Base-by-base conservation (phyloP, 257 asterid genomes). In the Ligustrum vulgare region DNA sequence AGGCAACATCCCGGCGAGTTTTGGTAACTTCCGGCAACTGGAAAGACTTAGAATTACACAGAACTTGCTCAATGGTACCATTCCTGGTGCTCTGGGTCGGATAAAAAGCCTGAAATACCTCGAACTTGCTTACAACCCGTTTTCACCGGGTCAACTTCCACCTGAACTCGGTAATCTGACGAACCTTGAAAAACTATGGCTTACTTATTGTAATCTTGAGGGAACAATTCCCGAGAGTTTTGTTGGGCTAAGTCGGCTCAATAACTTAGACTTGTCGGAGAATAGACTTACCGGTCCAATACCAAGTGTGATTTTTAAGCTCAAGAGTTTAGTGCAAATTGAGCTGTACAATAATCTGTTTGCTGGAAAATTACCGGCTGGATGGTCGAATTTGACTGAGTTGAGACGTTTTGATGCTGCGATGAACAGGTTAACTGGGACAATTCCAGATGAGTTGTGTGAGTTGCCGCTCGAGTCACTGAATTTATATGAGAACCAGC, bases 401-500 rank as follows among this genome's bases (percentile, higher is more conserved):
- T 86, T 93, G 86, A 83, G 94, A 75, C 81, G 92, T 71, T 77
- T 93, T 6, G 98, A 93, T 41, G 90, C 82, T 1, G 89, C 98
- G 0, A 80, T 78, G 86, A 93, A 93, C 74, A 31, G 22, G 9
- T 82, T 93, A 63, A 85, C 78, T 10, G 98, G 98, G 72, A 72
- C 28, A 18, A 91, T 93, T 71, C 98, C 97, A 0, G 67, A 67
- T 9, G 98, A 85, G 73, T 79, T 93, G 77, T 89, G 95, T 73
- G 84, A 82, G 71, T 80, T 93, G 86, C 94, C 94, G 3, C 88
- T 93, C 35, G 91, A 80, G 78, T 93, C 98, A 1, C 89, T 93
- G 74, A 87, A 85, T 69, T 74, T 93, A 33, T 87, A 43, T 36
- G 77, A 84, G 72, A 93, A 93, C 73, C 72, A 79, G 22, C 87